Conservation (phyloP, 805 yeast genomes). For the Blastobotrys americana region DNA sequence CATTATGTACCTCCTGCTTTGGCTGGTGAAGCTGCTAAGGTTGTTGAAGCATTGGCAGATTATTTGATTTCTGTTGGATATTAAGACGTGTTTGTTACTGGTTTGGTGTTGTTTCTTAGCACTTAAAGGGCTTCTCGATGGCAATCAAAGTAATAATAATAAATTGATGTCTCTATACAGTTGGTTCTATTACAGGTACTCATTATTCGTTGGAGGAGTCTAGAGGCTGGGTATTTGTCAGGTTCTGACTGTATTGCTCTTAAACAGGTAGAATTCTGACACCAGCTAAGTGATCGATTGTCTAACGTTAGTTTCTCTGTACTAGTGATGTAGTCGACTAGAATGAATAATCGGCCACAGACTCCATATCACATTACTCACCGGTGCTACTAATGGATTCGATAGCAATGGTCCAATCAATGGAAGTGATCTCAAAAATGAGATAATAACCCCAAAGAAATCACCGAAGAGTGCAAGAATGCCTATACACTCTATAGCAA, state of each 20-base stretch:
- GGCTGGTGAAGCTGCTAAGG: conserved; percentile 91
- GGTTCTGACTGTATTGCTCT: conserved; percentile 5
- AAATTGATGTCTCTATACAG: no score
- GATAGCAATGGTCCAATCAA: conserved; percentile 78
- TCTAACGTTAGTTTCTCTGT: conserved; percentile 16
- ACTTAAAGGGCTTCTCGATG: no score
- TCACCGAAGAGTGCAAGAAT: conserved; percentile 87
- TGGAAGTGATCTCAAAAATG: conserved; percentile 82
- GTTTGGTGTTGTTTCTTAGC: no score
- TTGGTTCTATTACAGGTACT: no score
- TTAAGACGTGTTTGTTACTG: no score
- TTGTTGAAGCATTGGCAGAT: conserved; percentile 93
- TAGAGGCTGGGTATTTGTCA: no score
- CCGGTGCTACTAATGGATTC: conserved; percentile 77
- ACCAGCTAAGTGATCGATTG: conserved; percentile 56
- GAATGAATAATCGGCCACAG: no score
- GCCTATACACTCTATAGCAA: conserved; percentile 79
- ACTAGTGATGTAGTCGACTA: neutral
- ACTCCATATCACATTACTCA: no score
- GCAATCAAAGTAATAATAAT: no score
- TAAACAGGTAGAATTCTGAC: conserved; percentile 60
- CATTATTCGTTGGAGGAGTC: no score
- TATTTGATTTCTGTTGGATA: conserved; percentile 84
- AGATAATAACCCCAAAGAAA: conserved; percentile 81
- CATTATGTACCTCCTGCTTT: conserved; percentile 81